Base-by-base conservation (phyloP, 2,329 filamentous ascomycete genomes). In the Verticillium albo-atrum region DNA sequence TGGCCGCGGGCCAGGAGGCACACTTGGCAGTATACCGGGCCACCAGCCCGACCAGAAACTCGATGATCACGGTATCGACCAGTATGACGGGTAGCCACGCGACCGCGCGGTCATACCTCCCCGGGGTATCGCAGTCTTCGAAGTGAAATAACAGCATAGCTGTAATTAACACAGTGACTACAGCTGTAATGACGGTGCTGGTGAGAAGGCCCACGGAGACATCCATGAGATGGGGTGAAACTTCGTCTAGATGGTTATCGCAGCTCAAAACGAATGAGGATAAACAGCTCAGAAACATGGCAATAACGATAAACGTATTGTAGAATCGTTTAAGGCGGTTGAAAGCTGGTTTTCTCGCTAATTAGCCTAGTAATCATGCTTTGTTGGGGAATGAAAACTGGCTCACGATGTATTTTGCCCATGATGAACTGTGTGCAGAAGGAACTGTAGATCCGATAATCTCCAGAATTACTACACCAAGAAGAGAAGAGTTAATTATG, bases 111-210 rank as follows among this genome's bases (percentile, higher is more conserved):
- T 50, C 55, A 12, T 15, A 17, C 12, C 34, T 20, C 10, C 25
- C 27, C 23, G 55, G 10, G 25, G 17, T 47, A n/a, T 57, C 55
- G 1, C 25, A 30, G 35, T 26, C 55, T 20, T 57, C 55, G 7
- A 57, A 57, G 25, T 27, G 23, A 17, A 57, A 57, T 6, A 27
- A 30, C n/a, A 57, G 55, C 35, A 57, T 57, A 4, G 55, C 50
- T 35, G 34, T 30, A 17, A 57, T 50, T 15, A 57, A n/a, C 14
- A 47, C 35, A 15, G 55, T 27, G 2, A 50, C 26, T 9, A 57
- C 55, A 17, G n/a, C 34, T 4, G 55, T 57, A 5, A 57, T 27
- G 23, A 47, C 55, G 23, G 55, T 28, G 37, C 37, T 50, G 10
- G 35, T 47, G 25, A 57, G 35, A 35, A 57, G 37, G 5, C 35